These are phyloP conservation scores for Botrytis sinoallii DNA, from an alignment of 2,329 filamentous ascomycete genomes.

Conservation along the genomic window DNA sequence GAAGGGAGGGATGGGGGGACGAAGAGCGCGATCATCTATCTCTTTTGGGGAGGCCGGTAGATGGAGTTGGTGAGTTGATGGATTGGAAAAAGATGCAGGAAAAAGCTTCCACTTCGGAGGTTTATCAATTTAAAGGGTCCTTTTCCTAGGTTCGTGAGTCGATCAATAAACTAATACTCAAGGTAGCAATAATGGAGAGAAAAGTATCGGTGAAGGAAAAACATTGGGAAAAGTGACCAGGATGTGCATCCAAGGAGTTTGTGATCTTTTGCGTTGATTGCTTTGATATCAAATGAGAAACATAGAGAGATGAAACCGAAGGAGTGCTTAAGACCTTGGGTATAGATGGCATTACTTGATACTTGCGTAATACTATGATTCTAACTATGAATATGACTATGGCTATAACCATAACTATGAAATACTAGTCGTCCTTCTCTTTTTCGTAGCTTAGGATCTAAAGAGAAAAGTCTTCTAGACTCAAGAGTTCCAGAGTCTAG, in stretches of 20 bases:
- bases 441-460: neutral
- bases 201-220: neutral
- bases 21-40: neutral
- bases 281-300: neutral
- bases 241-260: neutral
- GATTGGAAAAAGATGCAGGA: neutral
- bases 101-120: neutral
- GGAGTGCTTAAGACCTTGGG: too few species aligned
- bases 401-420: neutral
- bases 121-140: constrained; percentile 4
- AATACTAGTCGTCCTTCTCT: neutral
- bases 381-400: neutral
- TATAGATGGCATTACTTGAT: too few species aligned
- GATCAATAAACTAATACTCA: neutral
- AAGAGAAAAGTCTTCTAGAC: neutral
- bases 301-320: neutral
- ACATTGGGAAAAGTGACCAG: neutral
- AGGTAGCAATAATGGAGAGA: neutral
- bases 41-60: neutral
- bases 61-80: neutral
- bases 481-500: neutral
- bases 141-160: neutral
- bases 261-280: neutral
- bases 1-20: too few species aligned
- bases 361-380: neutral